Percentiles rank a stretch among this genome's conserved stretches.
phyloP scores from a whole-genome alignment of 2,329 filamentous ascomycete genomes.

The Lasiodiplodia citricola region DNA sequence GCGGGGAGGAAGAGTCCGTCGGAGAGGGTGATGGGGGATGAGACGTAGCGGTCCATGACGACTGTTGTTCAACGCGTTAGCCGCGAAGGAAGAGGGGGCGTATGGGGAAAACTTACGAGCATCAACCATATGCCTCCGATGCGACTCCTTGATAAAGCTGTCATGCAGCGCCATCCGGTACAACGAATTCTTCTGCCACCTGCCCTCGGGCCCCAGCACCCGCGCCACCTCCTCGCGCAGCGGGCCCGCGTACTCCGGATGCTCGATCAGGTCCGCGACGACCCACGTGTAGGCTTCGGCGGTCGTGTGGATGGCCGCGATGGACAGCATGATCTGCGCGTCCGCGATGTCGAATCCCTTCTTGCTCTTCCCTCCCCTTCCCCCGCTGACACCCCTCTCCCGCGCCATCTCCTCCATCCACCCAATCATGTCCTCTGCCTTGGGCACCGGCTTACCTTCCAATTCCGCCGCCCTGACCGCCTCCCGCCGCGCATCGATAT shows the following conservation, averaged over 20 bases:
- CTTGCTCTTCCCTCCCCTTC: too few relatives aligned
- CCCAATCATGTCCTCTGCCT: background rate
- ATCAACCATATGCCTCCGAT: constrained; percentile 16
- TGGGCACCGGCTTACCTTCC: background rate
- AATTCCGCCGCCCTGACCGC: background rate
- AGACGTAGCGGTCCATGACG: constrained; percentile 10
- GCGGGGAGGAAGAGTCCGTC: constrained; percentile 4
- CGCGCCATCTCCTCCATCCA: constrained; percentile 16
- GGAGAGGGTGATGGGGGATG: background rate
- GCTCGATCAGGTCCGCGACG: constrained; percentile 28
- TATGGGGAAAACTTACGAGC: background rate
- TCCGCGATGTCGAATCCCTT: background rate
- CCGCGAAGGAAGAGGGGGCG: too few relatives aligned
- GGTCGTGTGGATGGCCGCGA: constrained; percentile 31
- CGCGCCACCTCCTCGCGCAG: constrained; percentile 26
- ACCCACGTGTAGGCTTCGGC: background rate
- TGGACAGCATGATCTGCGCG: constrained; percentile 17
- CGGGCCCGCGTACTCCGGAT: constrained; percentile 29
- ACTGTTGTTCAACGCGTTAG: background rate
- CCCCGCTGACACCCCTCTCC: background rate
- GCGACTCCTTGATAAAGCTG: constrained; percentile 30
- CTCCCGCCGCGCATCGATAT: background rate
- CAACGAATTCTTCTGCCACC: constrained; percentile 13
- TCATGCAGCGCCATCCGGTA: constrained; percentile 27
- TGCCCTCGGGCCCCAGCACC: background rate